Evolutionary conservation across 257 asterid species (phyloP).

Genomic region (Solanum sejunctum): DNA sequence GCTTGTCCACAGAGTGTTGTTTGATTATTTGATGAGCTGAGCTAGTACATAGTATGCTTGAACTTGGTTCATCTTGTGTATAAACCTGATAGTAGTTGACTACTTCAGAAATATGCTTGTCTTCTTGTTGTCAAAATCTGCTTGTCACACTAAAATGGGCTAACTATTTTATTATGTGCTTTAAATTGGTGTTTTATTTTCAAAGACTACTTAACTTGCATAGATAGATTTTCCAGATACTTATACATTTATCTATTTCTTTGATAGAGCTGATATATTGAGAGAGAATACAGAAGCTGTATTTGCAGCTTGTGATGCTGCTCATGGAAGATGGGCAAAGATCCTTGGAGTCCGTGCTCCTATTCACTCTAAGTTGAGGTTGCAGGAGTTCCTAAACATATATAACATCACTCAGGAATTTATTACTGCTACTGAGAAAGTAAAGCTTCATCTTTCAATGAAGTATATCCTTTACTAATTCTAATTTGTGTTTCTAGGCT

Average conservation of each 20-base stretch:
- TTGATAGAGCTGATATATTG: conserved; percentile 78
- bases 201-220: neutral
- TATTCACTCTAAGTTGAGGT: conserved; percentile 73
- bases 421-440: conserved; percentile 89
- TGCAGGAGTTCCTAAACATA: conserved; percentile 82
- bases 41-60: neutral
- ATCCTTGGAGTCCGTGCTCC: conserved; percentile 93
- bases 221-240: neutral
- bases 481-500: conserved; percentile 2
- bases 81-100: neutral
- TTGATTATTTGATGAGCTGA: neutral
- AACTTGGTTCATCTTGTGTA: neutral
- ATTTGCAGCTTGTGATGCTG: conserved; percentile 97
- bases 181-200: neutral
- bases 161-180: neutral
- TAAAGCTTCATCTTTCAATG: conserved; percentile 7
- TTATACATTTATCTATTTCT: neutral
- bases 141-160: neutral
- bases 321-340: conserved; percentile 99
- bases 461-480: neutral
- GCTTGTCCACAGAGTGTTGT: neutral
- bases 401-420: conserved; percentile 83
- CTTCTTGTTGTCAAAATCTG: neutral
- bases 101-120: neutral
- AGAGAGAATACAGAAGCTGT: conserved; percentile 97